A percentile compares a stretch with the other conserved stretches of the same genome.
phyloP scores from a whole-genome alignment of 371 early-diverging fungal species.

The Actinomucor elegans region DNA sequence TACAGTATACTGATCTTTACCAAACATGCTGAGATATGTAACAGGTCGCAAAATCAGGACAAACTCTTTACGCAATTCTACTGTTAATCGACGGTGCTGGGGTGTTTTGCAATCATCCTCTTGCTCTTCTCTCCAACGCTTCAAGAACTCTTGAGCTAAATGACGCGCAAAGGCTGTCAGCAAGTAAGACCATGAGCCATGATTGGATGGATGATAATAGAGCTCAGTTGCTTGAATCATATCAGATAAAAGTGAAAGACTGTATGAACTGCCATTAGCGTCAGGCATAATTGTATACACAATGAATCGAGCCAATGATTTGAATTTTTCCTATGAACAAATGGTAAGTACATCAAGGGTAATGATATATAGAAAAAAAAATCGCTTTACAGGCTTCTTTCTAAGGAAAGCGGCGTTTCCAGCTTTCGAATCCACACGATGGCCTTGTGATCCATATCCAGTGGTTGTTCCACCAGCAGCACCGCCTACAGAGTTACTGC shows the following conservation, averaged over 20 bases:
- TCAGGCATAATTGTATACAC: constrained; percentile 74
- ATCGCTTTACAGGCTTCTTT: constrained; percentile 42
- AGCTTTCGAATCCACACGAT: constrained; percentile 41
- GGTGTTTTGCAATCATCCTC: constrained; percentile 65
- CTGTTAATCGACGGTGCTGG: constrained; percentile 56
- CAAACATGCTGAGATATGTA: constrained; percentile 72
- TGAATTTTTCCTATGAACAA: constrained; percentile 50
- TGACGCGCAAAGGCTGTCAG: constrained; percentile 66
- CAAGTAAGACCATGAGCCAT: constrained; percentile 75
- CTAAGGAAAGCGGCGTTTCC: constrained; percentile 45
- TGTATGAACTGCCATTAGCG: constrained; percentile 20
- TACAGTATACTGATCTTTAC: constrained; percentile 76
- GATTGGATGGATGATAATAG: constrained; percentile 89
- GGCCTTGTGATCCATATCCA: constrained; percentile 32
- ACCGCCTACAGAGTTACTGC: constrained; percentile 32
- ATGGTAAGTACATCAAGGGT: too few relatives aligned
- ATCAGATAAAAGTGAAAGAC: constrained; percentile 64
- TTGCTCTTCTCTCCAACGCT: constrained; percentile 62
- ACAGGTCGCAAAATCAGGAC: constrained; percentile 60
- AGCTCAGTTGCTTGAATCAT: constrained; percentile 85
- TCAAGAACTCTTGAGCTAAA: constrained; percentile 64
- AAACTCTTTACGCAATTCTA: constrained; percentile 53
- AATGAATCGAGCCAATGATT: constrained; percentile 72
- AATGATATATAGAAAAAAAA: too few relatives aligned
- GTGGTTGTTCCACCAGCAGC: constrained; percentile 37